Evolutionary conservation across 352 stramenopile genomes (phyloP), one percentile per base, ranked within the genome.

Genomic region (Albugo laibachii): DNA sequence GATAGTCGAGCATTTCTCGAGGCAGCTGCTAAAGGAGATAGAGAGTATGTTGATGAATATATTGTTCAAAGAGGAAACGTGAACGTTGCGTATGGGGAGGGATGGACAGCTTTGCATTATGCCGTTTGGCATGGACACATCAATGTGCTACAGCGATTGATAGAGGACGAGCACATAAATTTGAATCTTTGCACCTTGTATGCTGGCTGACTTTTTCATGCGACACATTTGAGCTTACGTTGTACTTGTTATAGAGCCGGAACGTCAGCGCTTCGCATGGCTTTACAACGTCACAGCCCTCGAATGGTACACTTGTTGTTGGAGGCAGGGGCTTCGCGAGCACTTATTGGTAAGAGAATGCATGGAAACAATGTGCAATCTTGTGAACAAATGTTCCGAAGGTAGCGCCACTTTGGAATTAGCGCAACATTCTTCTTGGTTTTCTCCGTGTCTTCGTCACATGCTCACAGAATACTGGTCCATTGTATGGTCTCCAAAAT

Each of bases 71-170:
- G 41, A 8, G 61, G 55, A 1, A 56, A 83, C 21, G 65, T 79
- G 34, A 86, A 87, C 46, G 61, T 53, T 11, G 64, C 52, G 36
- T 54, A 65, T 15, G 74, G 72, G 2, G 70, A 87, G 40, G 56
- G 62, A 11, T 87, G 74, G 74, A 81, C 63, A 19, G 74, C 74
- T 43, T 58, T 91, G 51, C 62, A 80, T 43, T 76, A 74, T 40
- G 74, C 77, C 1, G 66, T 80, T 10, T 59, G 64, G n/a, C 47
- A 63, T 16, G 63, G 65, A 44, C 68, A 77, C 2, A 6, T 81
- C 36, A 18, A 13, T 14, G 52, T 81, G 13, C 55, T 70, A 10
- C 49, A 57, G 27, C 58, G 63, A 1, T 61, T 89, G 36, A 34
- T 83, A 18, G 13, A 44, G 13, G 49, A 66, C 5, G 43, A 50